A percentile compares a stretch with the other conserved stretches of the same genome.
phyloP scores from a whole-genome alignment of 75 land plant genomes.

The Pinus taeda region DNA sequence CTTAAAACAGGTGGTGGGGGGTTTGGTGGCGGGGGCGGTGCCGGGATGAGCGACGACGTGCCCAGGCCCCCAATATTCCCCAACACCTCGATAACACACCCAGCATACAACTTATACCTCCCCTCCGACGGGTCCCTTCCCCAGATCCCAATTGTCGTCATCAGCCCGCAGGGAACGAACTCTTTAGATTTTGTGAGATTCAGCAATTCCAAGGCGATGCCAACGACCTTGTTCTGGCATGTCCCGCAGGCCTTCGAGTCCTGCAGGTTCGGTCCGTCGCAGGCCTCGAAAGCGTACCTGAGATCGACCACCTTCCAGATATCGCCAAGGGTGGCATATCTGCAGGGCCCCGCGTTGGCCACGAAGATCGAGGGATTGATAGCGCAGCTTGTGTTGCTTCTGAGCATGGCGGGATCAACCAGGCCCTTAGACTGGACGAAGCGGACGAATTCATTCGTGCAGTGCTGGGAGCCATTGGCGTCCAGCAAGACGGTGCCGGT shows the following conservation, averaged over 20 bases:
- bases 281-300: neutral
- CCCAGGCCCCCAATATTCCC: constrained; percentile 17
- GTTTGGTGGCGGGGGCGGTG: constrained; percentile 15
- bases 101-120: constrained; percentile 11
- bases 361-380: constrained; percentile 10
- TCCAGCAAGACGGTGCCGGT: constrained; percentile 38
- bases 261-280: constrained; percentile 4
- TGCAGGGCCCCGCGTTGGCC: constrained; percentile 16
- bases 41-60: constrained; percentile 12
- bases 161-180: constrained; percentile 32
- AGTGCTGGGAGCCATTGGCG: constrained; percentile 20
- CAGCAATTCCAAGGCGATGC: constrained; percentile 6
- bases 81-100: constrained; percentile 25
- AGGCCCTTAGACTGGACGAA: constrained; percentile 16
- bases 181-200: constrained; percentile 17
- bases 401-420: constrained; percentile 19
- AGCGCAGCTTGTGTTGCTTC: neutral
- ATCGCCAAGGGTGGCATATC: constrained; percentile 7
- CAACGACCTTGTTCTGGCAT: constrained; percentile 15
- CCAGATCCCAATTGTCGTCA: constrained; percentile 29
- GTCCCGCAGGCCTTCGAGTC: constrained; percentile 4
- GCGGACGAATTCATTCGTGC: constrained; percentile 20
- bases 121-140: neutral
- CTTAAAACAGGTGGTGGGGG: neutral
- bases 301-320: constrained; percentile 12